Conservation (phyloP, 2,329 filamentous ascomycete species). For the Teratosphaeria viscida region DNA sequence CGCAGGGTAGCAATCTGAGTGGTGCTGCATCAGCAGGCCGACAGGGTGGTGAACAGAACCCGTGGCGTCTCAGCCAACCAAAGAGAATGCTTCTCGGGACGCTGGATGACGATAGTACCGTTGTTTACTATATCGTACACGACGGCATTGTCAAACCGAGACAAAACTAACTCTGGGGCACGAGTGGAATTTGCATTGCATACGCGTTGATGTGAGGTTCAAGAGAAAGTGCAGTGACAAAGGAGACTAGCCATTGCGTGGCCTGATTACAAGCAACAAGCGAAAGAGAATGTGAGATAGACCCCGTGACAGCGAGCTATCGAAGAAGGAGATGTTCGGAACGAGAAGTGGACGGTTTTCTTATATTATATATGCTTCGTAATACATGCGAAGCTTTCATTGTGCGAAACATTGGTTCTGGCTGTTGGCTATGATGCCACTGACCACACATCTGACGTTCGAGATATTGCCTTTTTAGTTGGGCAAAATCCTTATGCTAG, state of each 20-base stretch:
- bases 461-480: not conserved
- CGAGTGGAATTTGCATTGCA: not conserved
- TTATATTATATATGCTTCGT: not conserved
- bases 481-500: not conserved
- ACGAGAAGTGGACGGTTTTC: not conserved
- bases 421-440: not conserved
- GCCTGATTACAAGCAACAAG: not conserved
- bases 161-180: conserved; percentile 51
- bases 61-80: conserved; percentile 31
- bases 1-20: not conserved
- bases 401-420: not conserved
- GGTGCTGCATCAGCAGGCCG: not conserved
- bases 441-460: not conserved
- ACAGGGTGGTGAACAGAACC: conserved; percentile 12
- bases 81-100: conserved; percentile 68
- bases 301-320: not conserved
- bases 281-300: not conserved
- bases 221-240: not conserved
- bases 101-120: conserved; percentile 68
- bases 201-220: not conserved
- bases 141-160: conserved; percentile 80
- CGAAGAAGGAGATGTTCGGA: not conserved
- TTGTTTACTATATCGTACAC: conserved; percentile 76
- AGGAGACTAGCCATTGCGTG: not conserved
- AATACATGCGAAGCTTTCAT: not conserved